Base-by-base conservation (phyloP, 2,329 filamentous ascomycete species). In the Cladophialophora bantiana region DNA sequence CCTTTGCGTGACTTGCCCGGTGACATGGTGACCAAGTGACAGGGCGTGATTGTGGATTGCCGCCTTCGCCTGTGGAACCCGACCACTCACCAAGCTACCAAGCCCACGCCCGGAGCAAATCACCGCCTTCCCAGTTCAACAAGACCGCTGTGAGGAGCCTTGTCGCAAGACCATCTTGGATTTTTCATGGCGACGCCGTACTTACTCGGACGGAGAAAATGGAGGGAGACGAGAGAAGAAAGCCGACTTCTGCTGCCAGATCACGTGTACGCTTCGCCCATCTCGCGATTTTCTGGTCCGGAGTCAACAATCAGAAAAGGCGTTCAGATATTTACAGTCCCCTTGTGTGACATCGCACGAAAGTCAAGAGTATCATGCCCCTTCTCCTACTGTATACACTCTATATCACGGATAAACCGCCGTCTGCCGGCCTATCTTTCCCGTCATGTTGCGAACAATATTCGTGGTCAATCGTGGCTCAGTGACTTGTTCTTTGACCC, bases 1-100 rank as follows among this genome's bases (percentile, higher is more conserved):
- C 34, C 36, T 58, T 32, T 48, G 59, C 45, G 59, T 38, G 48
- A 61, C 59, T 50, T 53, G 59, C 59, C 34, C 52, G 20, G 36
- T 20, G 36, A 31, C 55, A 13, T n/a, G 53, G 26, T 3, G 26
- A 26, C 26, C 26, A 26, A 26, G 26, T 50, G 45, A 50, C 26
- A 50, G 45, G 45, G 45, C 45, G 45, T 26, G 18, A 50, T 50
- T 50, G 20, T 26, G 26, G 26, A 26, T 26, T 26, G 26, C 26
- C 45, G 18, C 18, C 45, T 50, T 26, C 15, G 2, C 9, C 45
- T 50, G 45, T 50, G 45, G 45, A 26, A 50, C 45, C 45, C 45
- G 13, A 20, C 45, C 45, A 50, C 18, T n/a, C 45, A 50, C 18
- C 3, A 26, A 26, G 26, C 26, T 3, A 26, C 26, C 45, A 50